A percentile compares a stretch with the other conserved stretches of the same genome.
Conservation (phyloP, 2,329 filamentous ascomycete species). For the Neophaeococcomyces aloes region DNA sequence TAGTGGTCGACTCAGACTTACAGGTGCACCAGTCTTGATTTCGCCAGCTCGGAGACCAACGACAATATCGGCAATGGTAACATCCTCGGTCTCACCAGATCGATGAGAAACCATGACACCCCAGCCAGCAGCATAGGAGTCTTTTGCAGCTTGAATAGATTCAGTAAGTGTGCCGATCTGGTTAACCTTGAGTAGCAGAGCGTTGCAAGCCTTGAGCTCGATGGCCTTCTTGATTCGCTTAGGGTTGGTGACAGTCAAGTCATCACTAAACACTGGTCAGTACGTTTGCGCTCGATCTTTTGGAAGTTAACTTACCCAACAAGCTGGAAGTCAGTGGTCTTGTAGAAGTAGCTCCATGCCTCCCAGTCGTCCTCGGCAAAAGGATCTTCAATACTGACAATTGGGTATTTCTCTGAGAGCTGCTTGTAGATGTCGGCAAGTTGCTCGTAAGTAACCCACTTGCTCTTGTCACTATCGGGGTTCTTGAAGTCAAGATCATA, state of each 20-base stretch:
- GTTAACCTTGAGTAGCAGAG: slow-evolving; percentile 98
- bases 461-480: slow-evolving; percentile 75
- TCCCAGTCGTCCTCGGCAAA: slow-evolving; percentile 99
- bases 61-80: slow-evolving; percentile 96
- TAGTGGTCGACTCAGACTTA: background rate
- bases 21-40: slow-evolving; percentile 96
- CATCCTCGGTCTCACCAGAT: slow-evolving; percentile 98
- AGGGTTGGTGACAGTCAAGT: slow-evolving; percentile 98
- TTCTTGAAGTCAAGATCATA: slow-evolving; percentile 99
- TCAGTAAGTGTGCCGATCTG: slow-evolving; percentile 98
- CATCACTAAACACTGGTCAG: slow-evolving; percentile 45
- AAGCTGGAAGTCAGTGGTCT: slow-evolving; percentile 96
- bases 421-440: slow-evolving; percentile 84
- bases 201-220: slow-evolving; percentile 97
- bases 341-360: slow-evolving; percentile 99
- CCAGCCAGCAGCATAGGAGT: slow-evolving; percentile 91
- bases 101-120: slow-evolving; percentile 99
- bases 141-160: slow-evolving; percentile 98
- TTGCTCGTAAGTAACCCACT: slow-evolving; percentile 99
- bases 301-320: slow-evolving; percentile 49
- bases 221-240: slow-evolving; percentile 99
- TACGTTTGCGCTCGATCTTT: background rate
- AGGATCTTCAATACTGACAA: slow-evolving; percentile 96
- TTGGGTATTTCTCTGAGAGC: slow-evolving; percentile 89
- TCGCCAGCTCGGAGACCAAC: slow-evolving; percentile 93